These are phyloP conservation scores for Sporothrix brunneoviolacea DNA, from an alignment of 2,329 filamentous ascomycete species.

Conservation along the genomic window DNA sequence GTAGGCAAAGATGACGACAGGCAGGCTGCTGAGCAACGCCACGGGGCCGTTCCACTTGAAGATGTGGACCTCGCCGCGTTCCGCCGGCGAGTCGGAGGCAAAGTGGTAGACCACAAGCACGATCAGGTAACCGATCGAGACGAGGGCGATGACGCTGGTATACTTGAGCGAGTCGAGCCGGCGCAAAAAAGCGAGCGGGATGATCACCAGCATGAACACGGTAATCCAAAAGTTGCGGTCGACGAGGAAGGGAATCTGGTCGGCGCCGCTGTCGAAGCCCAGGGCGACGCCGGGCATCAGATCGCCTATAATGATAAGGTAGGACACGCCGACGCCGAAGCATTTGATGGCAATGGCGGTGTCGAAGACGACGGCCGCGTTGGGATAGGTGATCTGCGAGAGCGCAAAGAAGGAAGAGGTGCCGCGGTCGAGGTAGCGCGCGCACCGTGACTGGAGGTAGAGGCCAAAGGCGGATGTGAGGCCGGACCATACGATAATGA, in stretches of 20 bases:
- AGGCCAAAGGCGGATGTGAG: slow-evolving; percentile 84
- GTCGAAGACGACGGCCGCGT: slow-evolving; percentile 92
- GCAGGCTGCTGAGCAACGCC: slow-evolving; percentile 74
- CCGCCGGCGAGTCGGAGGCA: slow-evolving; percentile 66
- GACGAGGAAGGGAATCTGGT: slow-evolving; percentile 64
- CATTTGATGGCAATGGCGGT: slow-evolving; percentile 95
- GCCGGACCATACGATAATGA: slow-evolving; percentile 88
- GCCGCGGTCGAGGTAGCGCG: slow-evolving; percentile 85
- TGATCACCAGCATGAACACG: slow-evolving; percentile 92
- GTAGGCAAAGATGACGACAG: slow-evolving; percentile 97
- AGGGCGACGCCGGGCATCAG: slow-evolving; percentile 91
- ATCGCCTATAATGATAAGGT: slow-evolving; percentile 97
- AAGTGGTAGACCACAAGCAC: slow-evolving; percentile 92
- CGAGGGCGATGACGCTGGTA: slow-evolving; percentile 82
- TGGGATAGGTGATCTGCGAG: slow-evolving; percentile 93
- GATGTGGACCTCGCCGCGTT: slow-evolving; percentile 65
- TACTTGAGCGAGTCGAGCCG: slow-evolving; percentile 95
- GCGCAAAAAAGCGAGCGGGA: slow-evolving; percentile 86
- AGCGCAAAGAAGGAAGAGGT: slow-evolving; percentile 91
- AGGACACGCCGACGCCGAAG: slow-evolving; percentile 94
- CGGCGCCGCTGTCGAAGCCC: slow-evolving; percentile 64
- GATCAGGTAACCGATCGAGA: slow-evolving; percentile 91
- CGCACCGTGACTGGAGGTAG: slow-evolving; percentile 89
- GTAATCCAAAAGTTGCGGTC: slow-evolving; percentile 98
- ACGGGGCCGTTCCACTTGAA: slow-evolving; percentile 75